Conservation (phyloP, 1,284 basidiomycete species). For the Sporisorium scitamineum region DNA sequence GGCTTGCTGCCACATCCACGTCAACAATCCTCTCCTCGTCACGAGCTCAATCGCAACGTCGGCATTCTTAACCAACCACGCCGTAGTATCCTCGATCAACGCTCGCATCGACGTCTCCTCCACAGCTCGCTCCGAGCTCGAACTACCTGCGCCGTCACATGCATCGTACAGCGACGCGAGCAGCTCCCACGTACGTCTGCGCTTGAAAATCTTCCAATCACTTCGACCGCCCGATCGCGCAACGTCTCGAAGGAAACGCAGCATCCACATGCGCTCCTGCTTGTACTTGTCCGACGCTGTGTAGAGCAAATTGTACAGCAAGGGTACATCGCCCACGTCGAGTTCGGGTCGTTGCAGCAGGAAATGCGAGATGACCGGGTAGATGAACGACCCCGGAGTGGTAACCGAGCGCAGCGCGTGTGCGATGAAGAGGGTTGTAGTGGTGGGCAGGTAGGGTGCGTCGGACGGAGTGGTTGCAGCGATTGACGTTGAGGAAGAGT, state of each 20-base stretch:
- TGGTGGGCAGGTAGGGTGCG: constrained; percentile 75
- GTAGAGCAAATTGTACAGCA: constrained; percentile 87
- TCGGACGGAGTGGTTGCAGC: constrained; percentile 60
- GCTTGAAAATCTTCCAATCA: constrained; percentile 84
- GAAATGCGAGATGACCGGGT: constrained; percentile 82
- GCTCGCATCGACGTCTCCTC: constrained; percentile 40
- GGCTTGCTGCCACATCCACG: constrained; percentile 56
- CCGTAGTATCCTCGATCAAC: constrained; percentile 39
- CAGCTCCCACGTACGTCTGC: constrained; percentile 87
- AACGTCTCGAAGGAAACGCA: constrained; percentile 84
- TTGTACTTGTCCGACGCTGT: constrained; percentile 80
- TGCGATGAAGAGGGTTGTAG: constrained; percentile 82
- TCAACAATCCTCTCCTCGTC: constrained; percentile 41
- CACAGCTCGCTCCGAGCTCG: constrained; percentile 22
- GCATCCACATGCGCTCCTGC: constrained; percentile 84
- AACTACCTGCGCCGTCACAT: constrained; percentile 70
- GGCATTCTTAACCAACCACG: constrained; percentile 31
- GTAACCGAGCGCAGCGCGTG: constrained; percentile 83
- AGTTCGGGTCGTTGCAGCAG: constrained; percentile 83
- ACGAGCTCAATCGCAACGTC: constrained; percentile 53
- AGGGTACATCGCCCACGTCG: constrained; percentile 82
- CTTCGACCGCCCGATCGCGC: constrained; percentile 75
- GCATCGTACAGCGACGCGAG: constrained; percentile 81
- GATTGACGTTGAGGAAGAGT: constrained; percentile 2
- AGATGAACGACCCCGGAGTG: constrained; percentile 82